phyloP scores from a whole-genome alignment of 139 green algal genomes.

The Coccomyxa sp. region DNA sequence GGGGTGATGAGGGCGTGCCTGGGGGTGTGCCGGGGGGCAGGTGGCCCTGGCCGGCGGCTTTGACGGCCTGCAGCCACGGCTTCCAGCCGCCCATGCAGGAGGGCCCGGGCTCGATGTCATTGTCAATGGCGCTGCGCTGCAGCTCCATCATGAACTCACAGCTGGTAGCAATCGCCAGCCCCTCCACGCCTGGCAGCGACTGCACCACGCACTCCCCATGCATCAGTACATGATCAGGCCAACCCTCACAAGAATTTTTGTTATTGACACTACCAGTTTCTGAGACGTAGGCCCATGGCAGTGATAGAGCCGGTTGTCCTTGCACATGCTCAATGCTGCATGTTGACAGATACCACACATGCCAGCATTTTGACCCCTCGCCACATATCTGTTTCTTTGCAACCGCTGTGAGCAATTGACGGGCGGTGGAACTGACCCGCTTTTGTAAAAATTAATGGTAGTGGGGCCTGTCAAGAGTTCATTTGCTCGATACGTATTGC shows the following conservation, averaged over 20 bases:
- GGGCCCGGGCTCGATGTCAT: not conserved
- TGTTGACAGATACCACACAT: not conserved
- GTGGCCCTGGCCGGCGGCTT: not conserved
- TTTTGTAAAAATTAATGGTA: too few relatives aligned
- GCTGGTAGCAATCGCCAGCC: not conserved
- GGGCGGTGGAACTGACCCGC: too few relatives aligned
- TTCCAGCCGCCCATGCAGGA: conserved; percentile 10
- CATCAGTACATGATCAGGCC: not conserved
- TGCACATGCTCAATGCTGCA: not conserved
- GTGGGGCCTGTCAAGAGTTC: not conserved
- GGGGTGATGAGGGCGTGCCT: not conserved
- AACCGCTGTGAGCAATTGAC: too few relatives aligned
- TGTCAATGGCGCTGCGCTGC: not conserved
- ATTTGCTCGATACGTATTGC: not conserved
- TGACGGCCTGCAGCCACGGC: conserved; percentile 8
- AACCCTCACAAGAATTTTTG: not conserved
- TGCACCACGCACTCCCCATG: not conserved
- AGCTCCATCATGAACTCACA: conserved; percentile 13
- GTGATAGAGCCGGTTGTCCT: too few relatives aligned
- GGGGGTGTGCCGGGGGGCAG: not conserved
- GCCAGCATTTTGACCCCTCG: not conserved
- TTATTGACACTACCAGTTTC: not conserved
- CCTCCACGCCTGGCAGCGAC: conserved; percentile 1
- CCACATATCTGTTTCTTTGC: too few relatives aligned
- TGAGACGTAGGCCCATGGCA: not conserved